phyloP scores from a whole-genome alignment of 139 green algal genomes.

The Chlamydomonas incerta region DNA sequence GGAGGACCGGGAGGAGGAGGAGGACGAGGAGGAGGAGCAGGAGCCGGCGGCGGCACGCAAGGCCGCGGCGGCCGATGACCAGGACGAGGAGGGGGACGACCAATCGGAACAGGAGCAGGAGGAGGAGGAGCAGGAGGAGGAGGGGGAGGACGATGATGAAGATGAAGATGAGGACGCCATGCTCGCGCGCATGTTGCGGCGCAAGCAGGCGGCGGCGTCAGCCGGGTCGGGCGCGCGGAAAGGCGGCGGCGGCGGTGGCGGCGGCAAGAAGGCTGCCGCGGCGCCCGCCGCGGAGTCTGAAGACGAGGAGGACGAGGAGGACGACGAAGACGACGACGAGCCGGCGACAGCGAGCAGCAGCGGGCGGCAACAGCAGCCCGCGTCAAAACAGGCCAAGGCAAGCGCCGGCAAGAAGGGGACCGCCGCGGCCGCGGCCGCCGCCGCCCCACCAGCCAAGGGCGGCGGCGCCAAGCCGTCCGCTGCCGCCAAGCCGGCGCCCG shows the following conservation, averaged over 20 bases:
- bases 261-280: not conserved
- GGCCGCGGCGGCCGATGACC: not conserved
- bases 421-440: too few relatives aligned
- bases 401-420: not conserved
- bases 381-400: too few relatives aligned
- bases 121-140: constrained; percentile 40
- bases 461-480: not conserved
- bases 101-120: constrained; percentile 29
- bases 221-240: not conserved
- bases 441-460: too few relatives aligned
- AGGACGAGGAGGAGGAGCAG: constrained; percentile 42
- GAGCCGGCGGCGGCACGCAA: not conserved
- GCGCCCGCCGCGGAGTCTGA: not conserved
- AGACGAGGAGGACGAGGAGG: not conserved
- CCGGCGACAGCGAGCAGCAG: not conserved
- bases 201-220: constrained; percentile 21
- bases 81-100: not conserved
- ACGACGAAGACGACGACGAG: not conserved
- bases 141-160: constrained; percentile 55
- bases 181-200: constrained; percentile 64
- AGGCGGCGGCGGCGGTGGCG: not conserved
- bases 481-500: not conserved
- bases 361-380: not conserved
- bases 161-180: constrained; percentile 74
- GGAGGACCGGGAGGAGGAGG: constrained; percentile 49